phyloP scores from a whole-genome alignment of 345 rosid genomes.

The Pistacia vera region DNA sequence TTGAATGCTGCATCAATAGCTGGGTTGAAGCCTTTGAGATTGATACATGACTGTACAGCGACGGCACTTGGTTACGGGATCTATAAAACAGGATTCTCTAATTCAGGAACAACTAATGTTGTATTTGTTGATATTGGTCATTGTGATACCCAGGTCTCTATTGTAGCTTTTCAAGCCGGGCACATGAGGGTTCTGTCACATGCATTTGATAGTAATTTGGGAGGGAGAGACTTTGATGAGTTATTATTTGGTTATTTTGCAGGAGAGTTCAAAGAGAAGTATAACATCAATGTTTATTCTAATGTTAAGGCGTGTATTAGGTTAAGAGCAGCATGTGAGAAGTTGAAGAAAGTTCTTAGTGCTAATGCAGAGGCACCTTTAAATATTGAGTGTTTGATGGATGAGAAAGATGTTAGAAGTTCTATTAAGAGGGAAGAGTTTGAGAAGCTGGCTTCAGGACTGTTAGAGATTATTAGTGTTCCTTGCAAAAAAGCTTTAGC shows the following conservation, averaged over 20 bases:
- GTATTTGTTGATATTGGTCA: constrained; percentile 67
- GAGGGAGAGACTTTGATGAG: constrained; percentile 67
- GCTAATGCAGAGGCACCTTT: constrained; percentile 65
- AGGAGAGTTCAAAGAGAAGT: constrained; percentile 51
- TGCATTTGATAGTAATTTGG: constrained; percentile 56
- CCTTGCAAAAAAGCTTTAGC: constrained; percentile 54
- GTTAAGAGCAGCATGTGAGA: constrained; percentile 62
- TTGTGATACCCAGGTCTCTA: constrained; percentile 57
- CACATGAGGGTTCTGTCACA: constrained; percentile 57
- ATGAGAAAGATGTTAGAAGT: constrained; percentile 66
- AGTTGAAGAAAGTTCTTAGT: constrained; percentile 60
- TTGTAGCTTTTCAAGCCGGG: constrained; percentile 52
- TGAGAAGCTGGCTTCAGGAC: constrained; percentile 49
- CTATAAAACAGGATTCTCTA: constrained; percentile 54
- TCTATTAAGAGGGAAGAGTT: constrained; percentile 64
- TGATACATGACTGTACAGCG: constrained; percentile 63
- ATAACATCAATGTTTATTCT: constrained; percentile 55
- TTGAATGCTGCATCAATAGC: constrained; percentile 54
- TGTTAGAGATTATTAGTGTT: constrained; percentile 42
- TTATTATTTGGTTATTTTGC: constrained; percentile 57
- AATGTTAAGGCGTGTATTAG: constrained; percentile 52
- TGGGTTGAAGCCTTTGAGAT: constrained; percentile 60
- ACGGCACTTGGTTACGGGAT: constrained; percentile 64
- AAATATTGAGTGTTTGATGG: constrained; percentile 68
- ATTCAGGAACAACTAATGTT: constrained; percentile 42